Percentiles rank a stretch among this genome's conserved stretches.
Conservation (phyloP, 306 rosid genomes). For the Cucumis cinereus region DNA sequence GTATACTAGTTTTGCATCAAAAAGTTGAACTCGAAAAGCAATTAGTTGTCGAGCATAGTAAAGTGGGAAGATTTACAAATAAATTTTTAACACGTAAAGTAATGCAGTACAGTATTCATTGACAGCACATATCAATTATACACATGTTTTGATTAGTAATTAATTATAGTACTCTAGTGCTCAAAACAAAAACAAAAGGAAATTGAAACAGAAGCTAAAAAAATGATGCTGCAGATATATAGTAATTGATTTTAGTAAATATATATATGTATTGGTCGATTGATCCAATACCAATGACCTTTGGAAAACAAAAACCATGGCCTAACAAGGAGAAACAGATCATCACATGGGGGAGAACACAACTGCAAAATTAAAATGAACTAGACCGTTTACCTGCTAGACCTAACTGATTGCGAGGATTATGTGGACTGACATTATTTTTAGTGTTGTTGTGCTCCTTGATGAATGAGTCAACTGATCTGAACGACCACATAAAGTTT, state of each 20-base stretch:
- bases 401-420: neutral
- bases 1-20: too few relatives aligned
- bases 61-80: too few relatives aligned
- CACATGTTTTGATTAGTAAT: too few relatives aligned
- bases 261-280: too few relatives aligned
- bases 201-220: neutral
- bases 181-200: too few relatives aligned
- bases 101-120: too few relatives aligned
- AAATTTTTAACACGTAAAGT: too few relatives aligned
- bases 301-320: neutral
- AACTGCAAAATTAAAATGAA: neutral
- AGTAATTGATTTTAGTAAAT: neutral
- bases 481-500: slow-evolving; percentile 75
- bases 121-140: too few relatives aligned
- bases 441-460: slow-evolving; percentile 32
- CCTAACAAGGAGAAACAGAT: neutral
- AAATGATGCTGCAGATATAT: neutral
- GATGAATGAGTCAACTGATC: slow-evolving; percentile 47
- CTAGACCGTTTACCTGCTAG: neutral
- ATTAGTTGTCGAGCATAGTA: too few relatives aligned
- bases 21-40: too few relatives aligned
- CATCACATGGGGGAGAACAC: neutral
- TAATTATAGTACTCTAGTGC: too few relatives aligned
- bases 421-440: slow-evolving; percentile 6
- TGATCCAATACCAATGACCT: neutral